Evolutionary conservation across 345 rosid genomes (phyloP).

Genomic region (Corymbia maculata): DNA sequence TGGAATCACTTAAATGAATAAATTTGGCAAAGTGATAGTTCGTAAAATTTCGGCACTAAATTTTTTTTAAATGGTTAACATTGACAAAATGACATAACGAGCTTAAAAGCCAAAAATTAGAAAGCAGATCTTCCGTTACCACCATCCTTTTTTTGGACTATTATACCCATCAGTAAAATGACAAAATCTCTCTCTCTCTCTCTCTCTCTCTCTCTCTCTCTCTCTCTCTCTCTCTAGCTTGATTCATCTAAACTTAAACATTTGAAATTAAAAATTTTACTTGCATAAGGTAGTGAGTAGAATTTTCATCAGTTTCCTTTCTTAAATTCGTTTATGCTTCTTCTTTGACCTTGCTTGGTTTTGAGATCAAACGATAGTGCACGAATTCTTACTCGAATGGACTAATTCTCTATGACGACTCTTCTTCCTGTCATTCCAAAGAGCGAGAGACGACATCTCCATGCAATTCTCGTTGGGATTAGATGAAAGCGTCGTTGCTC

Average conservation of each 20-base stretch:
- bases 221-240: too few species aligned
- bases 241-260: too few species aligned
- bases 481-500: neutral
- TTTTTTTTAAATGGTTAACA: too few species aligned
- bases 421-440: neutral
- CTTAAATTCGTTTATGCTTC: neutral
- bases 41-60: too few species aligned
- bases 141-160: too few species aligned
- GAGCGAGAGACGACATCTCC: neutral
- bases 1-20: neutral
- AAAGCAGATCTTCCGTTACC: too few species aligned
- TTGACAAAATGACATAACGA: neutral
- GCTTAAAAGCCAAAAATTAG: too few species aligned
- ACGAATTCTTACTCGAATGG: neutral
- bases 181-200: too few species aligned
- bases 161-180: too few species aligned
- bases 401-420: neutral
- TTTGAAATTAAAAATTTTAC: too few species aligned
- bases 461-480: neutral
- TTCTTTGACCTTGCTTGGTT: neutral
- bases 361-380: neutral
- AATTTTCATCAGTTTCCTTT: neutral
- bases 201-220: too few species aligned
- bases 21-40: neutral
- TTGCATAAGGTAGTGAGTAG: neutral